Evolutionary conservation across 371 early-diverging fungal species (phyloP).

Genomic region (Mycotypha africana): DNA sequence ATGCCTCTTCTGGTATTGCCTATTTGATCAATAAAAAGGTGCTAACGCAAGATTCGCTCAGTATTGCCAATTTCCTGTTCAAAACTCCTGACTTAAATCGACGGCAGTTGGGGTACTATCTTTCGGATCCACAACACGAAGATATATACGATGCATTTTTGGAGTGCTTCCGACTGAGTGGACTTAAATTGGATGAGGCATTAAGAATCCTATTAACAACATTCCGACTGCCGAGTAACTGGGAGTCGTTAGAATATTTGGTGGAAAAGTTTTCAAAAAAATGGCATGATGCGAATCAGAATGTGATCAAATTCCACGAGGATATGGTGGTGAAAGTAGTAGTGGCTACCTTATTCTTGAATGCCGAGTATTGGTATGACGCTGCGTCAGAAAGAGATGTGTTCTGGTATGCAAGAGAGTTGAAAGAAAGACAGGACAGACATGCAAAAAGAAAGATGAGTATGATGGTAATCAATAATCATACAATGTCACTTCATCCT

Average conservation of each 20-base stretch:
- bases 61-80: slow-evolving; percentile 81
- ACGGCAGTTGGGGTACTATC: slow-evolving; percentile 65
- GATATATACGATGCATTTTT: slow-evolving; percentile 72
- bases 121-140: slow-evolving; percentile 44
- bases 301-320: slow-evolving; percentile 54
- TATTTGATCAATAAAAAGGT: slow-evolving; percentile 69
- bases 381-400: slow-evolving; percentile 44
- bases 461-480: slow-evolving; percentile 28
- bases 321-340: slow-evolving; percentile 71
- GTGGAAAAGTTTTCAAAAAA: slow-evolving; percentile 75
- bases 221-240: slow-evolving; percentile 73
- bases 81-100: slow-evolving; percentile 75
- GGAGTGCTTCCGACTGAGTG: slow-evolving; percentile 67
- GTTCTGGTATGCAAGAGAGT: slow-evolving; percentile 43
- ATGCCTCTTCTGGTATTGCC: slow-evolving; percentile 64
- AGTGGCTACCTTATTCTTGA: slow-evolving; percentile 81
- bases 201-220: slow-evolving; percentile 69
- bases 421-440: slow-evolving; percentile 33
- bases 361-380: slow-evolving; percentile 82
- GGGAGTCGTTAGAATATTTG: slow-evolving; percentile 69
- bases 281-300: slow-evolving; percentile 65
- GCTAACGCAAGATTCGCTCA: slow-evolving; percentile 59
- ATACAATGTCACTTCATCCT: background rate
- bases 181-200: slow-evolving; percentile 74
- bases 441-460: slow-evolving; percentile 26